Percentiles rank a stretch among this genome's conserved stretches.
Evolutionary conservation across 1,284 basidiomycete genomes (phyloP).

Genomic region (Ganoderma leucocontextum): DNA sequence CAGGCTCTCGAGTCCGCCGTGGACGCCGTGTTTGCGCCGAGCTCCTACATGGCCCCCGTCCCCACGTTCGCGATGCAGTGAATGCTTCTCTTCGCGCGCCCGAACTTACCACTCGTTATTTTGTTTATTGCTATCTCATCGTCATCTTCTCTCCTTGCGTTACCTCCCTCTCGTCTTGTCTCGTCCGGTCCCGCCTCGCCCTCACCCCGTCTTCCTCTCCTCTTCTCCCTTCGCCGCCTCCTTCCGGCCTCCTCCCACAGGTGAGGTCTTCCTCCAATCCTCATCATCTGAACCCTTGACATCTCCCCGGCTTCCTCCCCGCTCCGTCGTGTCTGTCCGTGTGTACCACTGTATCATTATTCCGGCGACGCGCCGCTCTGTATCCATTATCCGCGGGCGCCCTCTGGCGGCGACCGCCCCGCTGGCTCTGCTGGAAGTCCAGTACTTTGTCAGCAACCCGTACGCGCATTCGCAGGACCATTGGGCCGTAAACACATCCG

Average conservation of each 20-base stretch:
- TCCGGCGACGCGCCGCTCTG: slow-evolving; percentile 33
- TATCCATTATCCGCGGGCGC: slow-evolving; percentile 33
- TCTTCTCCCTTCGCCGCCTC: not conserved
- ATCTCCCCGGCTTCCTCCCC: slow-evolving; percentile 7
- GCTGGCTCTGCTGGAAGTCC: slow-evolving; percentile 18
- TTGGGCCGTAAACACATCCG: slow-evolving; percentile 20
- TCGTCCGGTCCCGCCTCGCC: slow-evolving; percentile 10
- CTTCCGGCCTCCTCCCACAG: slow-evolving; percentile 6
- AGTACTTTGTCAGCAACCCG: slow-evolving; percentile 2
- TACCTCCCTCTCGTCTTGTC: slow-evolving; percentile 12
- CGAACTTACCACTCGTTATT: slow-evolving; percentile 33
- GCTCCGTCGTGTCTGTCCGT: slow-evolving; percentile 17
- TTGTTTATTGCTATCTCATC: slow-evolving; percentile 32
- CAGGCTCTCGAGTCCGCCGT: slow-evolving; percentile 22
- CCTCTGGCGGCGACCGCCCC: slow-evolving; percentile 19
- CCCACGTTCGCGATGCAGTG: slow-evolving; percentile 33
- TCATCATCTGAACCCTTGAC: slow-evolving; percentile 3
- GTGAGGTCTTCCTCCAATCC: slow-evolving; percentile 15
- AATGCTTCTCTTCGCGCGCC: slow-evolving; percentile 22
- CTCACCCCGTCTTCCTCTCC: slow-evolving; percentile 7
- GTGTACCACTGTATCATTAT: slow-evolving; percentile 35
- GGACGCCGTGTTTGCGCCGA: slow-evolving; percentile 27
- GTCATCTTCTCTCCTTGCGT: not conserved
- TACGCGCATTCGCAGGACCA: slow-evolving; percentile 22
- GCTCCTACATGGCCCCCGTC: slow-evolving; percentile 24